Conservation (phyloP, 257 asterid genomes). For the Solanum medicagineum region DNA sequence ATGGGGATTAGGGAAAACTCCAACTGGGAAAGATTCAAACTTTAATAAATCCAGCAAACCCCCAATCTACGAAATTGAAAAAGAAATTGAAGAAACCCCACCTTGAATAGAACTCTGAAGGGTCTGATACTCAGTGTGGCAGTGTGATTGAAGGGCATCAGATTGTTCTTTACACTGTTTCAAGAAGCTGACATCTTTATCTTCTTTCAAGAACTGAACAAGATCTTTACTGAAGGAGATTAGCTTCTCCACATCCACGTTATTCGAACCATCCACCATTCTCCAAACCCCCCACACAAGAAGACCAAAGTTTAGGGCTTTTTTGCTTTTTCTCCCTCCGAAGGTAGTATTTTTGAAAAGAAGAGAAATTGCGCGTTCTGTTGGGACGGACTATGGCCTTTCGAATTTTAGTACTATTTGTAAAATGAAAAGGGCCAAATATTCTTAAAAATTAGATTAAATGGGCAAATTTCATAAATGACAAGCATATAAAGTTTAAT, state of each 20-base stretch:
- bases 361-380: background rate
- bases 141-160: constrained; percentile 36
- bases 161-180: constrained; percentile 38
- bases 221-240: constrained; percentile 36
- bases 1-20: background rate
- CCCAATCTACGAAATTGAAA: background rate
- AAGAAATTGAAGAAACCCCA: background rate
- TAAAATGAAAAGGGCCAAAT: too few species aligned
- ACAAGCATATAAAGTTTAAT: too few species aligned
- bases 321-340: background rate
- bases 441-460: too few species aligned
- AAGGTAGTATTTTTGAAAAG: background rate
- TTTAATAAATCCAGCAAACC: background rate
- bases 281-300: background rate
- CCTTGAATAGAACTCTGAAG: constrained; percentile 38
- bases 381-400: too few species aligned
- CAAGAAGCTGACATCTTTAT: constrained; percentile 28
- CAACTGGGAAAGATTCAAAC: background rate
- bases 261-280: constrained; percentile 24
- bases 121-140: constrained; percentile 25
- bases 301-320: background rate
- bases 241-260: constrained; percentile 37
- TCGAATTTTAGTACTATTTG: too few species aligned
- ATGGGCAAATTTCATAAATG: too few species aligned
- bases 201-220: constrained; percentile 32